phyloP scores from a whole-genome alignment of 192 early-diverging fungal species.

The Jimgerdemannia lactiflua region DNA sequence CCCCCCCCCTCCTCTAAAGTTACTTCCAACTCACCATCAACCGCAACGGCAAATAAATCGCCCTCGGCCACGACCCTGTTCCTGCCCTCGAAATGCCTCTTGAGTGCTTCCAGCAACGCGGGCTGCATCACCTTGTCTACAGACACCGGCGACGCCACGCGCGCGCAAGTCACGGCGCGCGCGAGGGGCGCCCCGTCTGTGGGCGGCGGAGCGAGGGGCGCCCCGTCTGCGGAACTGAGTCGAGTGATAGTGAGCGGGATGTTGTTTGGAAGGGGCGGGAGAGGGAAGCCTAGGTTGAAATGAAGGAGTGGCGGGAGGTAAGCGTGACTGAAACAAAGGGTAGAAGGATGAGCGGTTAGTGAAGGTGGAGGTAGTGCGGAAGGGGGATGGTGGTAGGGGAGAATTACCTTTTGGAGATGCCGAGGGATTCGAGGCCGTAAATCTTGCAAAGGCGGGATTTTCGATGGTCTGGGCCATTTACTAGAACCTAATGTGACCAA shows the following conservation, averaged over 20 bases:
- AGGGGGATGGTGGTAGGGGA: no score
- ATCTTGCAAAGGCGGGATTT: conserved; percentile 32
- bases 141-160: conserved; percentile 60
- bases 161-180: conserved; percentile 55
- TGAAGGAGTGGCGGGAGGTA: conserved; percentile 53
- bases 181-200: conserved; percentile 45
- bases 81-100: conserved; percentile 60
- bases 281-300: conserved; percentile 53
- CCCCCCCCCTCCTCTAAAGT: background rate
- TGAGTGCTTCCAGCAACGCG: conserved; percentile 53
- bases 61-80: conserved; percentile 65
- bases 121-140: conserved; percentile 59
- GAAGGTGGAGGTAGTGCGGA: background rate
- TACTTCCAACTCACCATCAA: conserved; percentile 49
- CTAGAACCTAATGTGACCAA: conserved; percentile 8
- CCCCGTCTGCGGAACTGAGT: no score
- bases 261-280: conserved; percentile 21
- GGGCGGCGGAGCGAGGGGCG: background rate
- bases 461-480: conserved; percentile 29
- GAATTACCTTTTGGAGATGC: no score
- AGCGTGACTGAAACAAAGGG: no score
- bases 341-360: conserved; percentile 40
- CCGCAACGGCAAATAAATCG: conserved; percentile 59
- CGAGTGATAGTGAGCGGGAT: conserved; percentile 16
- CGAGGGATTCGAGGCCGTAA: conserved; percentile 31